These are phyloP conservation scores for Aphelidium insulamus DNA, from an alignment of 371 early-diverging fungal species.

Conservation along the genomic window DNA sequence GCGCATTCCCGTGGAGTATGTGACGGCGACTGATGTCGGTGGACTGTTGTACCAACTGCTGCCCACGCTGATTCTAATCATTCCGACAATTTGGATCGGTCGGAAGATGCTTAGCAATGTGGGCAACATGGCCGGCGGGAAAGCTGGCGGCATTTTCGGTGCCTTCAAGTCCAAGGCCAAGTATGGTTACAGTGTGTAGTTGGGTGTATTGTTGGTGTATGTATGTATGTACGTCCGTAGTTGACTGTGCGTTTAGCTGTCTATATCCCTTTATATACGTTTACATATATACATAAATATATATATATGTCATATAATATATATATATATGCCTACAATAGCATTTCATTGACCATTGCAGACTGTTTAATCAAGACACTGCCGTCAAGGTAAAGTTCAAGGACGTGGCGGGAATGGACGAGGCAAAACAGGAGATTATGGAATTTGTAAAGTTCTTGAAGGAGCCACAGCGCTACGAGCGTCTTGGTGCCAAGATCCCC, in stretches of 20 bases:
- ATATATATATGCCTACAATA: no score
- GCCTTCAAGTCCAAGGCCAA: constrained; percentile 90
- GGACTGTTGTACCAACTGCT: constrained; percentile 63
- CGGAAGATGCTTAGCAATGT: constrained; percentile 48
- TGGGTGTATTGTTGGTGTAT: no score
- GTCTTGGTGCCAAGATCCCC: constrained; percentile 97
- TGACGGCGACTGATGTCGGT: constrained; percentile 43
- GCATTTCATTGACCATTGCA: no score
- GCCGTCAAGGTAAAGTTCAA: constrained; percentile 89
- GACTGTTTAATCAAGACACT: constrained; percentile 90
- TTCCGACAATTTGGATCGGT: constrained; percentile 64
- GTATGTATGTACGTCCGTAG: no score
- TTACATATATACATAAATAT: no score
- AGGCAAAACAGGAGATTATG: constrained; percentile 99
- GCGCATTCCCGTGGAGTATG: constrained; percentile 71
- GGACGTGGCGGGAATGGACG: constrained; percentile 99
- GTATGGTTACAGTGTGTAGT: no score
- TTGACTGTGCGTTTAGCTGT: no score
- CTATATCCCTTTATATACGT: no score
- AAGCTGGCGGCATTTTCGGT: constrained; percentile 70
- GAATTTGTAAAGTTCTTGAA: constrained; percentile 99
- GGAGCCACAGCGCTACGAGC: constrained; percentile 87
- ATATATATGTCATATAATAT: no score
- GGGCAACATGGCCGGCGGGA: constrained; percentile 16
- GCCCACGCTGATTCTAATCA: constrained; percentile 75